Evolutionary conservation across 208 protist genomes (phyloP), one percentile per base, ranked within the genome.

Genomic region (Histomonas meleagridis): DNA sequence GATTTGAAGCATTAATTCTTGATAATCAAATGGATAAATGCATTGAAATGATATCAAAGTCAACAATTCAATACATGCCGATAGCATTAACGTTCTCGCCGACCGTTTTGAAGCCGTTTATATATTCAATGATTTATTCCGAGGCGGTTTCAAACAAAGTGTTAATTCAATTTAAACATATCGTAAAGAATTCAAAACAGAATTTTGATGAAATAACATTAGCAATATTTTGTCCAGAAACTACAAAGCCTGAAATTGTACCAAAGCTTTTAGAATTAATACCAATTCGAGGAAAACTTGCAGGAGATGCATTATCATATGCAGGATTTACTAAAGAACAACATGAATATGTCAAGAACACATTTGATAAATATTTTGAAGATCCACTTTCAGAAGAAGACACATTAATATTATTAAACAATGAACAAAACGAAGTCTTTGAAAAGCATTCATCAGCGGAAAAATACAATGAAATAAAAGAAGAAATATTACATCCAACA

Each of bases 401-500:
- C 38, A 26, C 32, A 4, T 26, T 55, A 3, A 14, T 86, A 4
- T 26, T 86, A n/a, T n/a, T 86, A 21, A 57, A 46, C 46, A n/a
- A n/a, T n/a, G n/a, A n/a, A n/a, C 43, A 48, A 57, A 46, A 86
- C 3, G 40, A 23, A 86, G 55, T 86, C 18, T 40, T 55, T 38
- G 16, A 18, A 9, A 48, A 55, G 0, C 76, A 86, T 49, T 35
- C 76, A 57, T 86, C 76, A 86, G 76, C 76, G 14, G 16, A 86
- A 28, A 38, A 43, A 86, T 86, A 86, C 32, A 43, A 32, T 43
- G 76, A 51, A 38, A 86, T 86, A 46, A 86, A 86, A 49, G 46
- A 86, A 38, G 76, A 86, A 55, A 86, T 86, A 38, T 40, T 46
- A 38, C 76, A 86, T 49, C 76, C 76, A 86, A 86, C 23, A 32